Evolutionary conservation across 495 filamentous ascomycete genomes (phyloP), one percentile per base, ranked within the genome.

Genomic region (Trichoderma reesei): DNA sequence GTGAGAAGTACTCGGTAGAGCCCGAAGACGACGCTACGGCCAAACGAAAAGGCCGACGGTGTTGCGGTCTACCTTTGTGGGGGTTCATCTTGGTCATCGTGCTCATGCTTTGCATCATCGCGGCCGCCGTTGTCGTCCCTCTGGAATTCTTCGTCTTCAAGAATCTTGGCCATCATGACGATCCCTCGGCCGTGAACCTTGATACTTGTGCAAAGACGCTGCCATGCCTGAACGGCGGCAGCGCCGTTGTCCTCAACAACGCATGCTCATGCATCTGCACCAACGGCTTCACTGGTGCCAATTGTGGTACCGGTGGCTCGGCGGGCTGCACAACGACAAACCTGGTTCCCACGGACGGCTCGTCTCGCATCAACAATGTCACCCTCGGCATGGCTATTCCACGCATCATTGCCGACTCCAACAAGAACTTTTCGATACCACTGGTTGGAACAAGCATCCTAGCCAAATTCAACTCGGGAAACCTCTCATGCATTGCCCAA

Each of bases 41-140:
- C 68, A 69, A 33, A 56, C 71, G 11, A 64, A 71, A 41, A 31
- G 42, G 16, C 61, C 68, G 9, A 42, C 60, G 73, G 10, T 83
- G 79, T 67, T 98, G 92, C 71, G 94, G 93, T 16, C 83, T 98
- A 67, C 89, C 92, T 4, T 69, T 88, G 6, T 95, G 90, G 86
- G 80, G 82, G 3, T 93, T 96, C 67, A 73, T 94, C 33, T 68
- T 90, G 1, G 68, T 96, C 34, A 73, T 88, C 36, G 74, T 92
- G 41, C 70, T 91, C 8, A 71, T 89, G 20, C 71, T 96, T 46
- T 74, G 91, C 54, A 78, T 96, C n/a, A 82, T 96, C 66, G 83
- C 88, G n/a, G 89, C 89, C 6, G 94, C 94, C 3, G 76, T 98
- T 46, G 83, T 96, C n/a, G 81, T 98, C 14, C 94, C 94, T 0